Evolutionary conservation across 148 eudicot genomes (phyloP).

Genomic region (Pharnaceum exiguum): DNA sequence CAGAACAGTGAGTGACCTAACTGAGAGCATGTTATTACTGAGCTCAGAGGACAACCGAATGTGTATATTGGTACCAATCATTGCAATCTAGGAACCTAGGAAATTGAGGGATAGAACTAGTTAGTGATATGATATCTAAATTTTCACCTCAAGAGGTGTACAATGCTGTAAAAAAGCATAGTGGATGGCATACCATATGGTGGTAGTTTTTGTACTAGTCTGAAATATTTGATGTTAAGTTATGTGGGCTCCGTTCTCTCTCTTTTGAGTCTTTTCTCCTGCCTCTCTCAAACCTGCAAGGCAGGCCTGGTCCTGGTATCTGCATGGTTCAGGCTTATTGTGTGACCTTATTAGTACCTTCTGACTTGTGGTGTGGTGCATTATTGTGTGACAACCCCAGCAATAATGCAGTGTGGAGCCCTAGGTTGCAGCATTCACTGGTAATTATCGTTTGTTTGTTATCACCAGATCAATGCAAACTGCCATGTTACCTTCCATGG

Average conservation of each 20-base stretch:
- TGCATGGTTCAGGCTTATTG: slow-evolving; percentile 16
- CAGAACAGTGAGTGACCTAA: slow-evolving; percentile 61
- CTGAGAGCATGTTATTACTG: background rate
- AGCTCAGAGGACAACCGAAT: background rate
- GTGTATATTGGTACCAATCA: slow-evolving; percentile 30
- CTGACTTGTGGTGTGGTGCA: slow-evolving; percentile 6
- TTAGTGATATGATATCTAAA: slow-evolving; percentile 1
- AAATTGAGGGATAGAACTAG: slow-evolving; percentile 4
- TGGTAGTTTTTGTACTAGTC: slow-evolving; percentile 21
- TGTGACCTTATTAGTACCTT: slow-evolving; percentile 24
- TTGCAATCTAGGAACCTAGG: slow-evolving; percentile 20
- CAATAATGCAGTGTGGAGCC: slow-evolving; percentile 26
- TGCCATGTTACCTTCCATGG: slow-evolving; percentile 3
- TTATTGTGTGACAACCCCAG: slow-evolving; percentile 10
- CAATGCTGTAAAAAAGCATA: slow-evolving; percentile 11
- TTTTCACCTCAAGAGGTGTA: slow-evolving; percentile 15
- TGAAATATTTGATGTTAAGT: slow-evolving; percentile 21
- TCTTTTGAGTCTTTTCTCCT: too few relatives aligned
- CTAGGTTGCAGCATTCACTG: slow-evolving; percentile 7
- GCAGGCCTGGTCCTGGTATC: background rate
- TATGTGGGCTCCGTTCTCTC: background rate
- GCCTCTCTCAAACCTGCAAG: background rate
- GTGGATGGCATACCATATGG: slow-evolving; percentile 7
- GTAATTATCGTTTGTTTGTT: slow-evolving; percentile 13
- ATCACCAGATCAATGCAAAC: slow-evolving; percentile 7